Conservation (phyloP, 1,139 yeast species). For the Pneumocystis canis region DNA sequence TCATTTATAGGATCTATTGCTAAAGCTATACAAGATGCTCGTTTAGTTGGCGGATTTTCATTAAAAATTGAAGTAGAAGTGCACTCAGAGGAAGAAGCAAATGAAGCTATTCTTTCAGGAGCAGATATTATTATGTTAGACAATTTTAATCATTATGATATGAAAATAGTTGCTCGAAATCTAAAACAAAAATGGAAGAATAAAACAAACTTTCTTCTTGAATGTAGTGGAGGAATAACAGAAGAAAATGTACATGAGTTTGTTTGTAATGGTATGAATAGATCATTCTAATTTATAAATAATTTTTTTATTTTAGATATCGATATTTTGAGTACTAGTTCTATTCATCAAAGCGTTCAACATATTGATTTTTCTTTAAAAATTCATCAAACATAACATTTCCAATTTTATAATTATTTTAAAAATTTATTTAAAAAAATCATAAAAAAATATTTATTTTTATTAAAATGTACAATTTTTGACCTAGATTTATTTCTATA, state of each 20-base stretch:
- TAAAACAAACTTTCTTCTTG: conserved; percentile 47
- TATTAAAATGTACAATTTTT: not conserved
- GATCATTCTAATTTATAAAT: not conserved
- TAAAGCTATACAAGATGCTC: conserved; percentile 62
- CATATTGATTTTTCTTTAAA: conserved; percentile 75
- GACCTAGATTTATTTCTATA: not conserved
- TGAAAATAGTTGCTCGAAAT: conserved; percentile 49
- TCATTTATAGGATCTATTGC: conserved; percentile 42
- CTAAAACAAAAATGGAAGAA: conserved; percentile 47
- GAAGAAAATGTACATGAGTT: conserved; percentile 49
- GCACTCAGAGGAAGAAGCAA: conserved; percentile 66
- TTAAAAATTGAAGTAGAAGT: conserved; percentile 88
- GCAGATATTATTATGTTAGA: conserved; percentile 95
- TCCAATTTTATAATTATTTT: no score
- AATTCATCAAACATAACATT: conserved; percentile 29
- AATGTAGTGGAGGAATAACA: conserved; percentile 85
- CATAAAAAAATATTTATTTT: not conserved
- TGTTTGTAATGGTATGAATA: conserved; percentile 35
- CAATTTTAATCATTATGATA: conserved; percentile 57
- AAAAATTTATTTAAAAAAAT: no score
- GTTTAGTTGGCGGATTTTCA: conserved; percentile 74
- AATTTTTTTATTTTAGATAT: conserved; percentile 31
- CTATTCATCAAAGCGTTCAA: conserved; percentile 83
- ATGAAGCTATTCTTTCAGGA: conserved; percentile 85
- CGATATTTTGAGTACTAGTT: conserved; percentile 80